Conservation (phyloP, 768 basidiomycete genomes). For the Hygrocybe punicea region DNA sequence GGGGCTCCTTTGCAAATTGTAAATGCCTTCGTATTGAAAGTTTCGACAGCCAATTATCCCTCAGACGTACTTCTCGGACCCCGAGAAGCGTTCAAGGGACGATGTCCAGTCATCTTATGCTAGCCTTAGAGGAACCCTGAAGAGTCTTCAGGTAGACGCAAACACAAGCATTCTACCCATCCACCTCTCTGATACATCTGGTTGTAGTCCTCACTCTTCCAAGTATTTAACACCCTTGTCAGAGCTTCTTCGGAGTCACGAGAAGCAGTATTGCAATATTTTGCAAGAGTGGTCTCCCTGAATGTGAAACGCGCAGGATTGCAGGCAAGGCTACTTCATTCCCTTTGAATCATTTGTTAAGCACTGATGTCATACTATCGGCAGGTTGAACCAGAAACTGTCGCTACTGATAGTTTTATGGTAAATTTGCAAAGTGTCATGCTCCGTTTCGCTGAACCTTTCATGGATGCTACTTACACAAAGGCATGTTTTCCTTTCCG, state of each 20-base stretch:
- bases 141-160: constrained; percentile 66
- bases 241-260: constrained; percentile 73
- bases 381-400: constrained; percentile 79
- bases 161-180: background rate
- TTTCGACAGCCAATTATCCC: constrained; percentile 64
- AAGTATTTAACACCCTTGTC: constrained; percentile 84
- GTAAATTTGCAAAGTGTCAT: constrained; percentile 82
- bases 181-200: background rate
- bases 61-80: constrained; percentile 79
- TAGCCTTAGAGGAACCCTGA: constrained; percentile 82
- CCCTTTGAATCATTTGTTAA: too few species aligned
- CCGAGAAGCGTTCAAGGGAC: constrained; percentile 64
- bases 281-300: constrained; percentile 66
- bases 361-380: background rate
- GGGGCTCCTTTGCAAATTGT: constrained; percentile 21
- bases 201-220: constrained; percentile 63
- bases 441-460: constrained; percentile 85
- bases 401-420: constrained; percentile 91
- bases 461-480: constrained; percentile 86
- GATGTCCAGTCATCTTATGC: constrained; percentile 82
- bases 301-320: constrained; percentile 90
- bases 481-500: constrained; percentile 51
- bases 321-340: constrained; percentile 50
- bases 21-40: constrained; percentile 7
- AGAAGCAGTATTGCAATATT: constrained; percentile 80